Evolutionary conservation across 345 rosid genomes (phyloP), one percentile per base, ranked within the genome.

Genomic region (Boechera retrofracta): DNA sequence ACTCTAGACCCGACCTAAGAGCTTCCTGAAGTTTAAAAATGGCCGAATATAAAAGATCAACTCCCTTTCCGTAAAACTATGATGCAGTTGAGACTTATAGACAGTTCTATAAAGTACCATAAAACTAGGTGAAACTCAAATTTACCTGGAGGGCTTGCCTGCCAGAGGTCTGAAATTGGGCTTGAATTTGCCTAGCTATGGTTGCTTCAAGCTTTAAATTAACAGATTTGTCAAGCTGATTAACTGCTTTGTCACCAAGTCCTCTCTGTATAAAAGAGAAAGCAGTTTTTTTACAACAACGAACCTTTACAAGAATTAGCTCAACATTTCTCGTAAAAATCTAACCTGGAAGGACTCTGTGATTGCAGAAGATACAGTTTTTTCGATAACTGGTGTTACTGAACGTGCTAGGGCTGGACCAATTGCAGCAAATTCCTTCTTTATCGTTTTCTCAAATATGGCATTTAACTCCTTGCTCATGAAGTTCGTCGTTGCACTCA

Each of bases 131-230:
- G 35, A 47, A 63, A 72, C 45, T 66, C 32, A 10, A 18, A 33
- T 73, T 56, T 75, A 94, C 98, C 98, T 92, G 95, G 65, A 94
- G 93, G 28, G 97, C 97, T 73, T 88, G 94, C 83, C 80, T 90
- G 80, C 97, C 99, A 83, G 98, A 86, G 67, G 93, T 92, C 87
- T 90, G 98, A 82, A 95, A 92, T 65, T 92, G 98, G 52, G 89
- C 79, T 75, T 87, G 89, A 61, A 95, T 95, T 83, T 95, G 99
- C 82, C 86, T 85, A 45, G 91, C 85, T 72, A 95, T 86, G 9
- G 91, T 82, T 69, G 94, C 83, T 77, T 92, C 98, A 29, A 92
- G 92, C 83, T 89, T 95, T 61, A 89, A 81, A 75, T 72, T 88
- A 73, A 95, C 88, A 42, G 97, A 87, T 72, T 87, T 95, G 42